Percentiles rank a stretch among this genome's conserved stretches.
These are phyloP conservation scores for Circinella umbellata DNA, from an alignment of 371 early-diverging fungal species.

Conservation along the genomic window DNA sequence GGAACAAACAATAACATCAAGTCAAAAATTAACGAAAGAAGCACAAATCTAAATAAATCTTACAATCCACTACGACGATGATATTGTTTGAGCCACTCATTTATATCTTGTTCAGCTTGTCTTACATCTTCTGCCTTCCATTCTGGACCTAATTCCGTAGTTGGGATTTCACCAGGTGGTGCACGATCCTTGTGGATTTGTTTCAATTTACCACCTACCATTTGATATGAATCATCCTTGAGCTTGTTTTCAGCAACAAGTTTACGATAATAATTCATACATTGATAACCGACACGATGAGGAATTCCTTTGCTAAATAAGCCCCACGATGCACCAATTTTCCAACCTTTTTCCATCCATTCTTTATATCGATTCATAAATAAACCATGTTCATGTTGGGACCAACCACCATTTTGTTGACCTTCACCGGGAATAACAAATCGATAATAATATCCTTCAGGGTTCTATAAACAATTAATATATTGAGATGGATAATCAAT, in stretches of 20 bases:
- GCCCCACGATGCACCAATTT: slow-evolving; percentile 67
- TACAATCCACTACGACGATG: slow-evolving; percentile 43
- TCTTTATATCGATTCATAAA: slow-evolving; percentile 63
- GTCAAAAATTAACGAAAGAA: neutral
- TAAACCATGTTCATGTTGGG: slow-evolving; percentile 42
- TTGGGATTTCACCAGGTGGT: slow-evolving; percentile 38
- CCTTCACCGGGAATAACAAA: slow-evolving; percentile 68
- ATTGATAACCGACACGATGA: slow-evolving; percentile 68
- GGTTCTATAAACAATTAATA: slow-evolving; percentile 32
- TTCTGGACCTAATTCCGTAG: slow-evolving; percentile 51
- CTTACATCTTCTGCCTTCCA: slow-evolving; percentile 61
- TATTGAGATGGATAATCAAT: too few relatives aligned
- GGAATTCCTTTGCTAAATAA: slow-evolving; percentile 61
- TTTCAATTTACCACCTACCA: slow-evolving; percentile 58
- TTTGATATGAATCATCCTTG: slow-evolving; percentile 53
- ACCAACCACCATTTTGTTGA: slow-evolving; percentile 64
- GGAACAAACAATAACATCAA: too few relatives aligned
- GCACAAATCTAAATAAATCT: neutral
- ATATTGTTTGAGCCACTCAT: slow-evolving; percentile 59
- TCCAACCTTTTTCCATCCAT: slow-evolving; percentile 54
- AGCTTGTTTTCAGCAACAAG: slow-evolving; percentile 52
- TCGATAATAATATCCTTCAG: slow-evolving; percentile 75
- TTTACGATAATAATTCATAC: slow-evolving; percentile 66
- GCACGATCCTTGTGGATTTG: slow-evolving; percentile 47
- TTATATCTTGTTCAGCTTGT: slow-evolving; percentile 53